These are phyloP conservation scores for Fraxinus cuspidata DNA, from an alignment of 257 asterid genomes.

Conservation along the genomic window DNA sequence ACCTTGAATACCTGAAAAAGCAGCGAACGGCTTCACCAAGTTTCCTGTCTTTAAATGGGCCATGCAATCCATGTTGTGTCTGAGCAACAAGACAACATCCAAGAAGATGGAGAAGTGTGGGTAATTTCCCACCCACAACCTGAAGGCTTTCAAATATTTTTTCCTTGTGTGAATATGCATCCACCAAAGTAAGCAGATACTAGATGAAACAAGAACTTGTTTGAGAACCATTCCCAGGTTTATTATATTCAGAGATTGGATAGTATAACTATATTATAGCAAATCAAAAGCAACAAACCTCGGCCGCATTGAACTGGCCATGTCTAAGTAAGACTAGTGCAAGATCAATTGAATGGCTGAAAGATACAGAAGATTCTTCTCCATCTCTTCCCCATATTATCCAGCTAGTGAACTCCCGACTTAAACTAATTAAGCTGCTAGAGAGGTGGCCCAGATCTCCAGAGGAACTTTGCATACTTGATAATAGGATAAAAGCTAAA, in stretches of 20 bases:
- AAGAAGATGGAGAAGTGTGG: constrained; percentile 76
- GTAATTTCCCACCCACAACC: constrained; percentile 57
- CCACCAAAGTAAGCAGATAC: constrained; percentile 85
- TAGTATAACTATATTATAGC: neutral
- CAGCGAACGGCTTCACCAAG: constrained; percentile 78
- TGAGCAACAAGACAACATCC: constrained; percentile 92
- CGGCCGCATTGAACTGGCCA: constrained; percentile 77
- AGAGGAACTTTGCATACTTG: constrained; percentile 55
- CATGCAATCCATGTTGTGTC: constrained; percentile 64
- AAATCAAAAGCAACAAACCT: constrained; percentile 57
- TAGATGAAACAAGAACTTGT: constrained; percentile 36
- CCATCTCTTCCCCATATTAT: constrained; percentile 77
- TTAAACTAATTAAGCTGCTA: constrained; percentile 53
- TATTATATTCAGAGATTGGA: constrained; percentile 3
- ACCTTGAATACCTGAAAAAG: constrained; percentile 70
- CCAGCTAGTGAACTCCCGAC: constrained; percentile 88
- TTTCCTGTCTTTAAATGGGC: constrained; percentile 59
- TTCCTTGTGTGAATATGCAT: constrained; percentile 72
- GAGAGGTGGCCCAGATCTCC: constrained; percentile 45
- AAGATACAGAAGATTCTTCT: constrained; percentile 74
- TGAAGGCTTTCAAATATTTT: constrained; percentile 74
- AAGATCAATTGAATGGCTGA: constrained; percentile 77
- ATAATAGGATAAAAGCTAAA: constrained; percentile 65
- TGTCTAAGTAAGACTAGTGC: constrained; percentile 72
- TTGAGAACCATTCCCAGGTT: constrained; percentile 37